These are phyloP conservation scores for Leccinellum luteum DNA, from an alignment of 768 basidiomycete species.

Conservation along the genomic window DNA sequence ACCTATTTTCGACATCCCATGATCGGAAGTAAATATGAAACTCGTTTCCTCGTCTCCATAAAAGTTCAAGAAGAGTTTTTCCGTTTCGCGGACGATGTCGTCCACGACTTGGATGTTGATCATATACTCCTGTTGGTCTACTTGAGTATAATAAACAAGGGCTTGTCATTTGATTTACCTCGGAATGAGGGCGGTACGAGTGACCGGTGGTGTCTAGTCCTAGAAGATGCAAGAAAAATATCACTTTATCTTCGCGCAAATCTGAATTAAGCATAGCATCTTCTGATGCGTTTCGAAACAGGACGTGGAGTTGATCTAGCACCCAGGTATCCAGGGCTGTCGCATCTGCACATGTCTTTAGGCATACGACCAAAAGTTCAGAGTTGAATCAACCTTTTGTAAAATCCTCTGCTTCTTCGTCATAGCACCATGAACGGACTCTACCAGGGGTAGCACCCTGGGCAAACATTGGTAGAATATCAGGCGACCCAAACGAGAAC, in stretches of 20 bases:
- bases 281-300: conserved; percentile 63
- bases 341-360: conserved; percentile 49
- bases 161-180: conserved; percentile 38
- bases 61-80: conserved; percentile 58
- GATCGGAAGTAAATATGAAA: conserved; percentile 84
- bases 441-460: conserved; percentile 68
- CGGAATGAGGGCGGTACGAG: conserved; percentile 79
- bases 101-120: conserved; percentile 80
- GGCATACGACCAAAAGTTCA: neutral
- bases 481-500: conserved; percentile 84
- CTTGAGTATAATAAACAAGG: neutral
- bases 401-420: conserved; percentile 80
- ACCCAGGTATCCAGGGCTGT: conserved; percentile 79
- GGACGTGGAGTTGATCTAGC: conserved; percentile 56
- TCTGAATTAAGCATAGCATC: conserved; percentile 48
- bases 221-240: conserved; percentile 83
- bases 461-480: conserved; percentile 86
- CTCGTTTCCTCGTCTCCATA: conserved; percentile 68
- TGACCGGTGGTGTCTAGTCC: conserved; percentile 88
- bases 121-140: conserved; percentile 71
- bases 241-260: conserved; percentile 55
- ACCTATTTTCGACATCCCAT: conserved; percentile 86
- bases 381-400: conserved; percentile 57
- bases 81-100: conserved; percentile 63
- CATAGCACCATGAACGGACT: conserved; percentile 74